Evolutionary conservation across 768 basidiomycete species (phyloP), one percentile per base, ranked within the genome.

Genomic region (Lactarius psammicola): DNA sequence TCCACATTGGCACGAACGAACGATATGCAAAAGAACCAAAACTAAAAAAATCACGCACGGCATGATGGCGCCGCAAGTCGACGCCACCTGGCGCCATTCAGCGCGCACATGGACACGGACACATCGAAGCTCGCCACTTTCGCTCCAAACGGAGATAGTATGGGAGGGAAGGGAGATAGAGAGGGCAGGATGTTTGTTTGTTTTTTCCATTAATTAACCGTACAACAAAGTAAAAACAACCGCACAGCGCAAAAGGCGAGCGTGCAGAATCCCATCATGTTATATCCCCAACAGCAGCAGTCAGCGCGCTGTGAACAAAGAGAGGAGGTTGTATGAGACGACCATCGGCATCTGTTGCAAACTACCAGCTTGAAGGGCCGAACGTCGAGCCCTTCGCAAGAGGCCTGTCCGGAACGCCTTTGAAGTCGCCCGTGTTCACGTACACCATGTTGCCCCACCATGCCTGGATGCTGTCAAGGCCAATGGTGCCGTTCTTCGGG

Each of bases 361-460:
- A 23, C 38, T 44, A 68, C 66, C 67, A 68, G 4, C n/a, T 70
- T 4, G 60, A 30, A 18, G 62, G 68, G 26, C 72, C 72, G 38
- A 72, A 71, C 17, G 44, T 67, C 13, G 33, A 33, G 6, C 65
- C 51, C 0, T n/a, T 18, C 3, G 66, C 40, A 20, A 71, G 2
- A 3, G 31, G 56, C 62, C 64, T 69, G 51, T 66, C 42, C 20
- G 73, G 28, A 4, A 67, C 53, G 17, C 69, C 69, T 2, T 34
- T n/a, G 1, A 51, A 71, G 56, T 80, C 78, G 2, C 71, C 78
- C 1, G 76, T 79, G 0, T 74, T 71, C 34, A 55, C 4, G 68
- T 55, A 74, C 9, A 76, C 73, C 66, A 76, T 82, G 67, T 90
- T 90, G 13, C 89, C 90, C 89, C 88, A 90, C 90, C 89, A 91